Conservation (phyloP, 805 yeast genomes). For the Saturnispora hagleri region DNA sequence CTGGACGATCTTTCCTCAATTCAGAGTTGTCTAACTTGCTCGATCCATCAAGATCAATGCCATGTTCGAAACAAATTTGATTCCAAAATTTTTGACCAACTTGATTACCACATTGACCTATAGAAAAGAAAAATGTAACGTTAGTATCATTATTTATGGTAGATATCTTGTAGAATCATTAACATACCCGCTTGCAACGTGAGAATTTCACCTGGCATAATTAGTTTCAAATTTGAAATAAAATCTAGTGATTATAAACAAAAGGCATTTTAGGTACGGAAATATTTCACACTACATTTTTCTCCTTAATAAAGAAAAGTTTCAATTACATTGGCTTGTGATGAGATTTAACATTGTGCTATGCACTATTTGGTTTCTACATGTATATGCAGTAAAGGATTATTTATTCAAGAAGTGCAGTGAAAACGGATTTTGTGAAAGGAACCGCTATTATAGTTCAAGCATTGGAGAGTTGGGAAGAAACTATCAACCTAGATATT, state of each 20-base stretch:
- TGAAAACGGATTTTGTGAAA: constrained; percentile 71
- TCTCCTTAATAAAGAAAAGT: neutral
- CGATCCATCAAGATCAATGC: constrained; percentile 33
- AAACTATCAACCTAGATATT: constrained; percentile 31
- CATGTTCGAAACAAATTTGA: constrained; percentile 81
- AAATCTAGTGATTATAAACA: neutral
- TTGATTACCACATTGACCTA: constrained; percentile 95
- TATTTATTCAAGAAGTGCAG: constrained; percentile 68
- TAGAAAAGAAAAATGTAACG: neutral
- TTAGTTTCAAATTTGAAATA: neutral
- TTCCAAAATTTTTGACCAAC: constrained; percentile 91
- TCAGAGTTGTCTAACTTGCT: neutral
- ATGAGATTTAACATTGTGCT: neutral
- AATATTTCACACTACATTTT: neutral
- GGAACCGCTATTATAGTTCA: constrained; percentile 63
- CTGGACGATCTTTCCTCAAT: constrained; percentile 60
- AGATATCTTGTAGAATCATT: neutral
- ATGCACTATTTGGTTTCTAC: neutral
- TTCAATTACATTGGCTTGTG: neutral
- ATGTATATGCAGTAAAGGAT: constrained; percentile 41
- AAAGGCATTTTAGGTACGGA: neutral
- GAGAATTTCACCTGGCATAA: constrained; percentile 54
- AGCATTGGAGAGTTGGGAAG: constrained; percentile 23
- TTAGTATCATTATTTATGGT: constrained; percentile 7
- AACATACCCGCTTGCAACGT: constrained; percentile 52